Evolutionary conservation across 2,329 filamentous ascomycete genomes (phyloP), one percentile per base, ranked within the genome.

Genomic region (Ceratocystis colombiana): DNA sequence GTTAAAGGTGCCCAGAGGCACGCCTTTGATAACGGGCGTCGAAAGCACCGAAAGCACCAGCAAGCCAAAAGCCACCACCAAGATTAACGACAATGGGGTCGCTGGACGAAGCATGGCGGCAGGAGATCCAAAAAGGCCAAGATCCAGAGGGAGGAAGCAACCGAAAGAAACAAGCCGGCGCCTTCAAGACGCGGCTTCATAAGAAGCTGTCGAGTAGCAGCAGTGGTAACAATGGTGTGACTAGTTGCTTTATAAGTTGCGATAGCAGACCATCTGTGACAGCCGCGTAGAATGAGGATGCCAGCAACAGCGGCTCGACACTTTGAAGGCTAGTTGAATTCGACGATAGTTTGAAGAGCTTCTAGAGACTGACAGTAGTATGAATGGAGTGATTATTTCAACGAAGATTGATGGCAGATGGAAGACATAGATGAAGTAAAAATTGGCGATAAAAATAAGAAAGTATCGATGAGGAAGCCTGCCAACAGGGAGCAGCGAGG

Each of bases 1-100:
- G 53, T 86, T 78, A 73, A 86, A 93, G 64, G 84, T 86, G 46
- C 89, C 92, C 53, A 99, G 80, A 8, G 91, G 90, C 61, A 99
- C 95, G 30, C 81, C 82, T 73, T 88, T 86, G 73, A 97, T 88
- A 71, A 99, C 85, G 20, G 94, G 94, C 0, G 90, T 92, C 1
- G 93, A 96, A n/a, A 99, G 78, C 48, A 92, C 89, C 61, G 91
- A 89, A 48, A 99, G 80, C 61, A 97, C 80, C 64, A 97, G 82
- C 69, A 97, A 80, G 69, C 81, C 88, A 76, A 99, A 96, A 70
- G 93, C 91, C 72, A 84, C 81, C 69, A 95, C 83, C 73, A 97
- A 87, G 74, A 97, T 79, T 71, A 96, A 79, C 71, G 92, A 87
- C 74, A 99, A 80, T 71, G 94, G 93, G 68, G 94, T 97, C 69